phyloP scores from a whole-genome alignment of 345 rosid genomes.

The Pugionium cornutum region DNA sequence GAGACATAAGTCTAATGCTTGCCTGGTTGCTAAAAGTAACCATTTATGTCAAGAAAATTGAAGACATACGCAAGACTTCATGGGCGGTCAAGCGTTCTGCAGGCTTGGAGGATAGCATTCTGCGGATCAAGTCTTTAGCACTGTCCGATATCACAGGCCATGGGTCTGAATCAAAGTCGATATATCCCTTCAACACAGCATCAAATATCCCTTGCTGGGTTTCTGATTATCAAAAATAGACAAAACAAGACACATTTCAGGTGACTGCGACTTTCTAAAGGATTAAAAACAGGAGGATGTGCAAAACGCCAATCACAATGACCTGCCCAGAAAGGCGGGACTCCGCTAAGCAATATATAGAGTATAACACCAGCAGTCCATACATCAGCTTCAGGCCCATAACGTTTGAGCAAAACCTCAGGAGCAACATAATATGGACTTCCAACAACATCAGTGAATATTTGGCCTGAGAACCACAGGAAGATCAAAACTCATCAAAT shows the following conservation, averaged over 20 bases:
- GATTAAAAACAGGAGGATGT: background rate
- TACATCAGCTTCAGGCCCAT: constrained; percentile 96
- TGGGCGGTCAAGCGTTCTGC: constrained; percentile 89
- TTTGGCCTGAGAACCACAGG: constrained; percentile 54
- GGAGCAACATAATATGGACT: constrained; percentile 99
- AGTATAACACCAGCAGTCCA: constrained; percentile 99
- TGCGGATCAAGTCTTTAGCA: constrained; percentile 80
- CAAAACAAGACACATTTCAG: constrained; percentile 22
- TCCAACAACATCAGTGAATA: constrained; percentile 93
- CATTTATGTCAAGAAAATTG: background rate
- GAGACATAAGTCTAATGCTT: background rate
- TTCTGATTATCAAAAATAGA: constrained; percentile 44
- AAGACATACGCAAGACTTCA: constrained; percentile 85
- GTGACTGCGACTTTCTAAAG: background rate
- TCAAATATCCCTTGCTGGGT: constrained; percentile 98
- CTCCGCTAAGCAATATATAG: constrained; percentile 93
- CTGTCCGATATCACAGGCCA: constrained; percentile 95
- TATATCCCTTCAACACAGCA: constrained; percentile 92
- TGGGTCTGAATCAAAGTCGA: constrained; percentile 93
- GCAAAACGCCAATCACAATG: background rate
- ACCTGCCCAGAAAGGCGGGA: constrained; percentile 99
- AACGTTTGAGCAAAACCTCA: constrained; percentile 87
- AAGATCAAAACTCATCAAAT: background rate
- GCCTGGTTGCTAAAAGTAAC: background rate
- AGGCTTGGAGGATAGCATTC: constrained; percentile 78